Percentiles rank a stretch among this genome's conserved stretches.
phyloP scores from a whole-genome alignment of 345 rosid species.

The Eutrema yunnanense region DNA sequence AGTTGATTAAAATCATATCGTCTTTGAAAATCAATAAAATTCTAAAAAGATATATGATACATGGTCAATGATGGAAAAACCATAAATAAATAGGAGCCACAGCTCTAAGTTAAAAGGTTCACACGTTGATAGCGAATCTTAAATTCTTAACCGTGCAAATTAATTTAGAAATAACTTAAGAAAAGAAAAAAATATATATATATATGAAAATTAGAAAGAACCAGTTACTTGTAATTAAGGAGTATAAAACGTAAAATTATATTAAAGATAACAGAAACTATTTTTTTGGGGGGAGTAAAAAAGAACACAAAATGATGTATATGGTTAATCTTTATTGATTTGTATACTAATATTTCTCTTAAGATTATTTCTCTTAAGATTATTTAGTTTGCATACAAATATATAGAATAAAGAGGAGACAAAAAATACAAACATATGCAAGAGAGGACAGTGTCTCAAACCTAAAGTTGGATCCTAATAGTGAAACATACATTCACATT shows the following conservation, averaged over 20 bases:
- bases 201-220: no score
- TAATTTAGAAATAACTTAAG: not conserved
- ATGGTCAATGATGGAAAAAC: constrained; percentile 4
- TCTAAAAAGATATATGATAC: not conserved
- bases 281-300: not conserved
- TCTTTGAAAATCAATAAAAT: not conserved
- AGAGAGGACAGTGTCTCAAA: not conserved
- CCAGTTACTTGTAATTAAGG: no score
- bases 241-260: no score
- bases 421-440: not conserved
- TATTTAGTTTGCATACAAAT: not conserved
- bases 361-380: not conserved
- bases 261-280: no score
- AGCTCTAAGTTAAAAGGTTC: no score
- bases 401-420: not conserved
- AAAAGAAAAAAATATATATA: no score
- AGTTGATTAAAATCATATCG: not conserved
- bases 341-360: not conserved
- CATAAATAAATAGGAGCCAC: not conserved
- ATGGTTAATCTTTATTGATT: not conserved
- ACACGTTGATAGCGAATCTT: not conserved
- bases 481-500: not conserved
- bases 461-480: not conserved
- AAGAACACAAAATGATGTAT: not conserved
- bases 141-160: not conserved